These are phyloP conservation scores for Kentomonas sorsogonicus DNA, from an alignment of 208 protist species.

Conservation along the genomic window DNA sequence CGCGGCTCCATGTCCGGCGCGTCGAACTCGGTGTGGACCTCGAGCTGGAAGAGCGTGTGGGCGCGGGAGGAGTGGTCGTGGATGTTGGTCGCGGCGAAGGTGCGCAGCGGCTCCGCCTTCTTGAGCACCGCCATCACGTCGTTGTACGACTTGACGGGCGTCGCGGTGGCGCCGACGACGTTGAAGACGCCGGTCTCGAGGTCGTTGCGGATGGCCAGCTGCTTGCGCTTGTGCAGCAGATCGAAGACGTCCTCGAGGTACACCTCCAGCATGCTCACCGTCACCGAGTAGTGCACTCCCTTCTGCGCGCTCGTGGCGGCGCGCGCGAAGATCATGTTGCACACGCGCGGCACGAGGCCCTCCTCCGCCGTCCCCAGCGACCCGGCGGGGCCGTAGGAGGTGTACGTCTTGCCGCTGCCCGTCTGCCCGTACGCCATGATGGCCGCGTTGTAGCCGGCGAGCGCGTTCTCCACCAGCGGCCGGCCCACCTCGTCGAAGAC, in stretches of 20 bases:
- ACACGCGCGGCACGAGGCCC: constrained; percentile 65
- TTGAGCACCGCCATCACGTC: constrained; percentile 78
- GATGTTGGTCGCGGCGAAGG: constrained; percentile 85
- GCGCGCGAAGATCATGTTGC: constrained; percentile 58
- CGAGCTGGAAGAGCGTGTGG: constrained; percentile 78
- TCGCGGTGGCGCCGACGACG: constrained; percentile 18
- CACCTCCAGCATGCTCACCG: constrained; percentile 91
- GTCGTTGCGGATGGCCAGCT: constrained; percentile 84
- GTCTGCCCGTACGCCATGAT: constrained; percentile 90
- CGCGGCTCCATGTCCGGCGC: constrained; percentile 18
- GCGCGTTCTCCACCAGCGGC: constrained; percentile 85
- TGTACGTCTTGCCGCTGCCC: constrained; percentile 84
- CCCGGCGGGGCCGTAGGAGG: constrained; percentile 60
- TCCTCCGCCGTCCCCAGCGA: constrained; percentile 40
- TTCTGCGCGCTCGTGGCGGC: constrained; percentile 14
- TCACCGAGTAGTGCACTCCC: constrained; percentile 54
- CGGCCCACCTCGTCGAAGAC: constrained; percentile 88
- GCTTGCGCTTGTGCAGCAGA: constrained; percentile 17
- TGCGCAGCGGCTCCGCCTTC: constrained; percentile 79
- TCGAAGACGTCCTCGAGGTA: constrained; percentile 24
- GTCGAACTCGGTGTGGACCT: constrained; percentile 68
- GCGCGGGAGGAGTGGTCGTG: constrained; percentile 80
- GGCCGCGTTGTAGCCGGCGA: constrained; percentile 78
- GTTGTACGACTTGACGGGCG: constrained; percentile 17
- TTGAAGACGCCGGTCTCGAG: constrained; percentile 13